Evolutionary conservation across 768 basidiomycete genomes (phyloP).

Genomic region (Coprinellus aureogranulatus): DNA sequence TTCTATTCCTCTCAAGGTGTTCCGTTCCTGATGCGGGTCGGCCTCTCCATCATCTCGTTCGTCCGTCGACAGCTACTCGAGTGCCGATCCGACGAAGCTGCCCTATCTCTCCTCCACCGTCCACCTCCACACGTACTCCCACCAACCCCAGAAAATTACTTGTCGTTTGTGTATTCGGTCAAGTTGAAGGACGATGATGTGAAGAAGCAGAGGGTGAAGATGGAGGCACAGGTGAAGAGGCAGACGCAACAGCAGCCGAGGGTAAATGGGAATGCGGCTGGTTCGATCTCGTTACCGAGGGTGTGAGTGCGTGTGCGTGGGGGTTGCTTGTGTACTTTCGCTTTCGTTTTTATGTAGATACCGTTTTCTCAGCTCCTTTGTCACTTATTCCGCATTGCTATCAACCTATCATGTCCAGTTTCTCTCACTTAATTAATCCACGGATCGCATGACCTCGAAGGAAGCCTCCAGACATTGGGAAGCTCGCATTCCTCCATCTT

Average conservation of each 20-base stretch:
- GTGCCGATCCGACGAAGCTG: constrained; percentile 42
- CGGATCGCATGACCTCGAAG: too few species aligned
- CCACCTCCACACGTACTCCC: constrained; percentile 58
- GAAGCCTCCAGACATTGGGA: too few species aligned
- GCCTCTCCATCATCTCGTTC: constrained; percentile 59
- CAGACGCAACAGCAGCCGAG: constrained; percentile 50
- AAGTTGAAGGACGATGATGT: constrained; percentile 81
- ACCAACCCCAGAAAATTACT: constrained; percentile 56
- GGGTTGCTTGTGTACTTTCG: too few species aligned
- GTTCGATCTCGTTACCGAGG: constrained; percentile 26
- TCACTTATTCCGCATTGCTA: too few species aligned
- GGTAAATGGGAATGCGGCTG: constrained; percentile 14
- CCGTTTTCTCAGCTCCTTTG: too few species aligned
- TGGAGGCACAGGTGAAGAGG: constrained; percentile 70
- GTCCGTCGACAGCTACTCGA: constrained; percentile 61
- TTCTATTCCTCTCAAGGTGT: too few species aligned
- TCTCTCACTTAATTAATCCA: too few species aligned
- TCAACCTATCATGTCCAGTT: too few species aligned
- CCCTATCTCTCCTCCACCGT: constrained; percentile 46
- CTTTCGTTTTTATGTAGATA: too few species aligned
- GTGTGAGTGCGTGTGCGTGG: too few species aligned
- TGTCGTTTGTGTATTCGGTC: constrained; percentile 58
- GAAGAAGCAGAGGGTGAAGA: constrained; percentile 69
- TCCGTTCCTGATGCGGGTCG: constrained; percentile 72
- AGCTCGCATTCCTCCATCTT: too few species aligned